Percentiles rank a stretch among this genome's conserved stretches.
phyloP scores from a whole-genome alignment of 164 flowering plant genomes.

The Vitis labrusca region DNA sequence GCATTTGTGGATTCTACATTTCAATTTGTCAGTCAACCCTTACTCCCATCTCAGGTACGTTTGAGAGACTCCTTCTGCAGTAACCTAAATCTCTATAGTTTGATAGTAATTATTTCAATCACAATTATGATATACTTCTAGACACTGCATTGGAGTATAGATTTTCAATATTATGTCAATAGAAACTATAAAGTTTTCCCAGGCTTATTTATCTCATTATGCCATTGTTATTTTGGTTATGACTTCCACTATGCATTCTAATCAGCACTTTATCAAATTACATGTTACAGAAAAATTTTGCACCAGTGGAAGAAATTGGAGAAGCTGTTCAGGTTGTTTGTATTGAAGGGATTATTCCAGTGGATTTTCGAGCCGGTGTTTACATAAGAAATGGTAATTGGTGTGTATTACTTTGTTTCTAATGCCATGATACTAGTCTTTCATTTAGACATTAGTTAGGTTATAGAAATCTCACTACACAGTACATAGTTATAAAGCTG shows the following conservation, averaged over 20 bases:
- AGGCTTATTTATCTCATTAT: background rate
- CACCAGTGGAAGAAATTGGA: constrained; percentile 35
- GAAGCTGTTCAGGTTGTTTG: constrained; percentile 12
- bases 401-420: background rate
- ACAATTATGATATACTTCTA: background rate
- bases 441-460: too few relatives aligned
- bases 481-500: too few relatives aligned
- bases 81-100: background rate
- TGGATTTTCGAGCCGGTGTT: constrained; percentile 35
- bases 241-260: background rate
- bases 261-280: background rate
- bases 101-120: background rate
- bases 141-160: background rate
- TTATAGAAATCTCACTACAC: too few relatives aligned
- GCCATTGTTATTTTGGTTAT: background rate
- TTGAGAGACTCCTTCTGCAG: background rate
- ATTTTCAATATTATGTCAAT: background rate
- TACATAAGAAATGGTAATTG: constrained; percentile 37
- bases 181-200: background rate
- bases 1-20: constrained; percentile 30
- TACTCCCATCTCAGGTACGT: constrained; percentile 33
- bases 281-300: constrained; percentile 30
- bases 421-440: background rate
- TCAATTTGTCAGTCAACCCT: constrained; percentile 32
- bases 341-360: constrained; percentile 31